Evolutionary conservation across 2,329 filamentous ascomycete genomes (phyloP), one percentile per base, ranked within the genome.

Genomic region (Colletotrichum sp.): DNA sequence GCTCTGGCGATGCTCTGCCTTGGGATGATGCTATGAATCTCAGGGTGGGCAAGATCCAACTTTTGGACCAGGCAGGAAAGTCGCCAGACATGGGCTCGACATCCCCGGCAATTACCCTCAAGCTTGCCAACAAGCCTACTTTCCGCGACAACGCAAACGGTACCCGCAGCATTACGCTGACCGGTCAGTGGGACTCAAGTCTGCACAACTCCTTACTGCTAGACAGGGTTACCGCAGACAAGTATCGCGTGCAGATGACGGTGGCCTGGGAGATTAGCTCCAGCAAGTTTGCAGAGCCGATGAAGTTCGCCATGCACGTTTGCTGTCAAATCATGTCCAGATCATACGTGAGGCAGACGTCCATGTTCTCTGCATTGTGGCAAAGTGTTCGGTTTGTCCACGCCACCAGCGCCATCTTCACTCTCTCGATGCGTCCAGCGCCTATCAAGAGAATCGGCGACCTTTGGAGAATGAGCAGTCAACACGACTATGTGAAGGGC

Each of bases 181-280:
- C 94, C n/a, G 96, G 94, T 1, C 96, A 99, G 81, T 99, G 97
- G 97, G 97, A 99, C 82, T 98, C 96, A 0, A 98, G 96, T 81
- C 89, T 97, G 79, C 97, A 99, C 84, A 93, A 93, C 78, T 98
- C 97, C 7, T 88, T 98, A n/a, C 89, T 99, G 16, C 91, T 99
- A n/a, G 96, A 99, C 84, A 93, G 96, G 30, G 94, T 95, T 2
- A 99, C 97, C 3, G 92, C 95, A n/a, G 96, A 98, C 75, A 97
- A 96, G 82, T 96, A 97, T 83, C 94, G 94, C 59, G 94, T 99
- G 24, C 96, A 98, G 84, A 93, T 98, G 85, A 93, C 94, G 0
- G 87, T 99, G 13, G 91, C 92, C 18, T 99, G 96, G 95, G 94
- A 98, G 80, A 92, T 99, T 32, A 90, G 90, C 75, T 98, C 96